These are phyloP conservation scores for Didymella pinodella DNA, from an alignment of 2,329 filamentous ascomycete species.

Conservation along the genomic window DNA sequence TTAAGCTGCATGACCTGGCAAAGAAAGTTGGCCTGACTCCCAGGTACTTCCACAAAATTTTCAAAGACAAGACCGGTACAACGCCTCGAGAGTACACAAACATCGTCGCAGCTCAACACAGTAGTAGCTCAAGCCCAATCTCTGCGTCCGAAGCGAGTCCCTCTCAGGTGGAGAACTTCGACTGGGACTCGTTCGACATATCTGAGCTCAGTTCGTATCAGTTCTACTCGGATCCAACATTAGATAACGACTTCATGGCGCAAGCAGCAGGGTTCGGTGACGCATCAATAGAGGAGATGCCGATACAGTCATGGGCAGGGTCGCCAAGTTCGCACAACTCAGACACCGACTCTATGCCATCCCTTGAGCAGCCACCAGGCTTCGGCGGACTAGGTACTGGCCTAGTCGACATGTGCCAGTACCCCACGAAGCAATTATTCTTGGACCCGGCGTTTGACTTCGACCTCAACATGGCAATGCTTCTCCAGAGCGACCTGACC, in stretches of 20 bases:
- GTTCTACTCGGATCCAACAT: conserved; percentile 19
- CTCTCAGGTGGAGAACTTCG: conserved; percentile 16
- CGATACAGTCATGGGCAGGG: conserved; percentile 1
- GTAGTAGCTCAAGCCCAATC: conserved; percentile 12
- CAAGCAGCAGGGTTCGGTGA: conserved; percentile 23
- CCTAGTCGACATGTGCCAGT: conserved; percentile 1
- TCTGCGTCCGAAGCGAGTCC: conserved; percentile 14
- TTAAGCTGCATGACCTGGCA: conserved; percentile 59
- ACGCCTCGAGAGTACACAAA: conserved; percentile 59
- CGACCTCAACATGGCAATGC: conserved; percentile 20
- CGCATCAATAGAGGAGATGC: conserved; percentile 13
- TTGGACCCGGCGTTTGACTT: conserved; percentile 14
- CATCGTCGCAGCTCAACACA: conserved; percentile 23
- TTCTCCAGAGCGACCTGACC: conserved; percentile 18
- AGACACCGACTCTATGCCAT: conserved; percentile 8
- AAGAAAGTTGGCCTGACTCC: conserved; percentile 61
- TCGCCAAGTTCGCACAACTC: neutral
- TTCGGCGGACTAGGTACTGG: neutral
- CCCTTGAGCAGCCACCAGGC: conserved; percentile 4
- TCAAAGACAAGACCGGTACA: conserved; percentile 63
- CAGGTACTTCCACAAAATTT: conserved; percentile 67
- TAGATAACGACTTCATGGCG: conserved; percentile 18
- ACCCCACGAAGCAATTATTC: neutral
- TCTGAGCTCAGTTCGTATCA: conserved; percentile 39
- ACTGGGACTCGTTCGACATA: conserved; percentile 38